Evolutionary conservation across 2,329 filamentous ascomycete species (phyloP), one percentile per base, ranked within the genome.

Genomic region (Thyridium curvatum): DNA sequence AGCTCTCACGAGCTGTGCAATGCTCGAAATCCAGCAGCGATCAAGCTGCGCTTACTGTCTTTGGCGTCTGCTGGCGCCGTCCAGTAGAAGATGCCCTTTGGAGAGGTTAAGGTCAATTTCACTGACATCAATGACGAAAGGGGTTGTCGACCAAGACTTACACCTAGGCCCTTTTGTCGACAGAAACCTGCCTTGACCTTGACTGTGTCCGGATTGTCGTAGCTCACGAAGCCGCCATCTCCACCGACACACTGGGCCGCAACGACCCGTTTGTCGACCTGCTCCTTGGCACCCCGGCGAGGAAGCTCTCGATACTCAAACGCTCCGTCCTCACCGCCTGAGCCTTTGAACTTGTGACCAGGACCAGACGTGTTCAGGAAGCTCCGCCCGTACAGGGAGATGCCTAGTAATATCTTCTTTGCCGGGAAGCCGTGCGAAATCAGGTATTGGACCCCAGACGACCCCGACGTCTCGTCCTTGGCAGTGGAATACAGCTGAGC

Each of bases 81-180:
- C 83, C 84, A 90, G 60, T 90, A 93, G 58, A 89, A 91, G 8
- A 93, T 61, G 0, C 86, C 86, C 76, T 79, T 49, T n/a, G 30
- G 18, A 12, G 16, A n/a, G 12, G 9, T 31, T 18, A 9, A 34
- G 9, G 28, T 15, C n/a, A 31, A 21, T 32, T n/a, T 9, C 9
- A 36, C 30, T n/a, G 28, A 35, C 13, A 37, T n/a, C 18, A 26
- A 26, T 10, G 21, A n/a, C n/a, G n/a, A n/a, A 26, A 26, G 21
- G 21, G 21, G 21, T 29, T 26, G 16, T 17, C 12, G 6, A 12
- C 9, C 35, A 18, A n/a, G n/a, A 69, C 70, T 58, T 55, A 79
- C 74, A 18, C 81, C 86, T 14, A 93, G 65, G 18, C 75, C 74
- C 50, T 82, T 81, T 50, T 84, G 74, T 51, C 78, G 82, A 58